Evolutionary conservation across 1,139 yeast species (phyloP), one percentile per base, ranked within the genome.

Genomic region (Debaryomyces singareniensis): DNA sequence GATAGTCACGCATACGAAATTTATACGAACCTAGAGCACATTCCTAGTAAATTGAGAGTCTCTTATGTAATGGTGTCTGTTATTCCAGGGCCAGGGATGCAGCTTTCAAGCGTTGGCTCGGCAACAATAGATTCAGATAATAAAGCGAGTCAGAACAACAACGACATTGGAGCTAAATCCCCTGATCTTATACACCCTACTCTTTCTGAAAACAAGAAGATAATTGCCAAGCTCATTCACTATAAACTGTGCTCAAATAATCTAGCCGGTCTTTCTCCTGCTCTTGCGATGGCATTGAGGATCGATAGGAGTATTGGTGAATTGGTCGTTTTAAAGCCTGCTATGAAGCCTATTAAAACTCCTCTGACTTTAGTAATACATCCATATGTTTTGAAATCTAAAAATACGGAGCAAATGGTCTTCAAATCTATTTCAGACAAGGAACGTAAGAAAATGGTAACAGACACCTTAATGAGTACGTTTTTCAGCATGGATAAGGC

Each of bases 11-110:
- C 54, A 6, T 69, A 64, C 37, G 68, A 64, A 29, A 60, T 75
- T 1, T 72, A 64, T 42, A 66, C 59, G 7, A 65, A 71, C 44
- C 53, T 57, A 32, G 57, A 49, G 24, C 62, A 62, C 24, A 48
- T 61, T 10, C 47, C 49, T 1, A 48, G 39, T 31, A 46, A 51
- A 2, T 44, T 73, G 10, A 47, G 53, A 5, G 50, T 67, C 2
- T 69, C 67, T 21, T 73, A 59, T 46, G 86, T 78, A 5, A 68
- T 69, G 6, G 78, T 83, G 0, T 70, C 82, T 0, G 60, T 80
- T 1, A 53, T 82, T 6, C 66, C 66, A 5, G 79, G 80, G 2
- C 80, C 83, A 0, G 55, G 58, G 22, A 43, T 49, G 5, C 61
- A 55, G 34, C 34, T 27, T 18, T 48, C 40, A 11, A 20, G 16